Conservation (phyloP, 371 early-diverging fungal species). For the Basidiobolus meristosporus region DNA sequence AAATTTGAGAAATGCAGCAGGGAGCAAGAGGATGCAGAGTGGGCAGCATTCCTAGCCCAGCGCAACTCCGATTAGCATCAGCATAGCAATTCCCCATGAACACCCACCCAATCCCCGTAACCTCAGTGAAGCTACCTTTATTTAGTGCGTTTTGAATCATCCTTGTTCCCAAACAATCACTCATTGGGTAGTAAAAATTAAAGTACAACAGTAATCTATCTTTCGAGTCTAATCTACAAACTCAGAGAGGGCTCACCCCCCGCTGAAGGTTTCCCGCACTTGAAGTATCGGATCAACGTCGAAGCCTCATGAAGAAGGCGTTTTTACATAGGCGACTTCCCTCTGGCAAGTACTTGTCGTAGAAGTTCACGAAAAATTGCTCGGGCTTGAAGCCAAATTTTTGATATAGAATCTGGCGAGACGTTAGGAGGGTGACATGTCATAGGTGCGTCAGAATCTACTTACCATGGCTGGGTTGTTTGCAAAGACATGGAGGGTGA, state of each 20-base stretch:
- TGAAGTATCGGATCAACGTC: conserved; percentile 19
- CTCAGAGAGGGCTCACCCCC: too few relatives aligned
- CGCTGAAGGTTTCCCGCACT: too few relatives aligned
- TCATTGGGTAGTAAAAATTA: too few relatives aligned
- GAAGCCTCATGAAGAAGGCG: conserved; percentile 69
- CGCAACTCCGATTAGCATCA: too few relatives aligned
- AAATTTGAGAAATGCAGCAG: conserved; percentile 3
- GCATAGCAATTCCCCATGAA: too few relatives aligned
- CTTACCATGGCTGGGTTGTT: conserved; percentile 83
- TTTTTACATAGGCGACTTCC: conserved; percentile 63
- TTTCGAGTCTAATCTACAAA: too few relatives aligned
- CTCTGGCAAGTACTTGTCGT: conserved; percentile 73
- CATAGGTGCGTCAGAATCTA: background rate
- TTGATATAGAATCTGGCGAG: conserved; percentile 63
- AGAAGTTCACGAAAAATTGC: conserved; percentile 75
- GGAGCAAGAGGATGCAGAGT: conserved; percentile 9
- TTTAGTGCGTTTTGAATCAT: too few relatives aligned
- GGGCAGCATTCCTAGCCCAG: conserved; percentile 3
- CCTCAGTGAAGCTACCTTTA: too few relatives aligned
- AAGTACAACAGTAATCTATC: too few relatives aligned
- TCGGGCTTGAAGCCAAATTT: conserved; percentile 91
- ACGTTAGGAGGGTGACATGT: background rate
- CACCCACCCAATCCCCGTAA: too few relatives aligned
- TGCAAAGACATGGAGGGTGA: conserved; percentile 86
- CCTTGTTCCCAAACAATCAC: too few relatives aligned